Evolutionary conservation across 192 early-diverging fungal species (phyloP).

Genomic region (Gaertneriomyces sp.): DNA sequence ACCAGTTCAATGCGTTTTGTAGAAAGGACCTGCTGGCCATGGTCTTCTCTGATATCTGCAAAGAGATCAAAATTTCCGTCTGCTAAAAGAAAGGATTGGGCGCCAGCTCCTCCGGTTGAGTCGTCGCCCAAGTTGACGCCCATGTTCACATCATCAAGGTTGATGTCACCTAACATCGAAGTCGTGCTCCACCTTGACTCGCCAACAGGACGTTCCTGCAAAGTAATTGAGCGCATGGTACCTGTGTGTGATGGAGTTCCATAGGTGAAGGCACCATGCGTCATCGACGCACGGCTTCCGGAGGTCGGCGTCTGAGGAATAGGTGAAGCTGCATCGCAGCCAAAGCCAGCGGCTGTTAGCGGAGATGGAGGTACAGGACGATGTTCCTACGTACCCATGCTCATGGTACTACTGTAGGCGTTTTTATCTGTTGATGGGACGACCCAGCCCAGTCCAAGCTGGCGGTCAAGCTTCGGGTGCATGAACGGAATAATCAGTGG

Average conservation of each 20-base stretch:
- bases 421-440: no score
- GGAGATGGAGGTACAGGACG: no score
- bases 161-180: slow-evolving; percentile 5
- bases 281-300: no score
- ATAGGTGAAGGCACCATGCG: no score
- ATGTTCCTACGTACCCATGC: no score
- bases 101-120: neutral
- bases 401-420: no score
- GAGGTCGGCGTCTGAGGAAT: no score
- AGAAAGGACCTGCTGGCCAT: neutral
- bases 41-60: slow-evolving; percentile 21
- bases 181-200: neutral
- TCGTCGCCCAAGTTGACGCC: neutral
- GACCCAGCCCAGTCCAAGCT: no score
- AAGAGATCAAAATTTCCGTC: slow-evolving; percentile 23
- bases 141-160: neutral
- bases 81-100: neutral
- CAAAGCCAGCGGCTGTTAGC: no score
- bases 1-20: neutral
- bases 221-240: slow-evolving; percentile 20
- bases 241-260: slow-evolving; percentile 19
- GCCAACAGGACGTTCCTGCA: neutral
- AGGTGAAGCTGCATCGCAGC: no score
- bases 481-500: no score
- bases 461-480: no score